phyloP scores from a whole-genome alignment of 2,329 filamentous ascomycete species.

The Colletotrichum caudatum region DNA sequence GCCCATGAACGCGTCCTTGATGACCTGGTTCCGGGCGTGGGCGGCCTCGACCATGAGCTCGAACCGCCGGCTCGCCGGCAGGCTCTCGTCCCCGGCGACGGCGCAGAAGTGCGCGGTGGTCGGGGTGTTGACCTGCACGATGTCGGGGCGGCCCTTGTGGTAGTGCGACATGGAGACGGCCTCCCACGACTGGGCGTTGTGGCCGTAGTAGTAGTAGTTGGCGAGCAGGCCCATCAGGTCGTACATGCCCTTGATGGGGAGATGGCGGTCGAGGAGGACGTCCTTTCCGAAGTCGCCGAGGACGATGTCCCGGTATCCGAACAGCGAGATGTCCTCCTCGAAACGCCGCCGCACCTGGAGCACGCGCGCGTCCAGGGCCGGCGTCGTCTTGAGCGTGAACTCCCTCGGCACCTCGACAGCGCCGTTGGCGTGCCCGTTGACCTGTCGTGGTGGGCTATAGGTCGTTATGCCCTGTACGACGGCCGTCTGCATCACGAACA shows the following conservation, averaged over 20 bases:
- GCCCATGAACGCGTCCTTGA: slow-evolving; percentile 9
- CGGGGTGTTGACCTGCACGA: slow-evolving; percentile 42
- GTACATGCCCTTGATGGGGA: slow-evolving; percentile 41
- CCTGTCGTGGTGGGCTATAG: neutral
- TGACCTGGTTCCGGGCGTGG: slow-evolving; percentile 7
- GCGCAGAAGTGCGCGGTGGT: slow-evolving; percentile 42
- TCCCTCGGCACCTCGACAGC: neutral
- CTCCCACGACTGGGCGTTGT: slow-evolving; percentile 43
- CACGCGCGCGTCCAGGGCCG: slow-evolving; percentile 40
- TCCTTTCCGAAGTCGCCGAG: slow-evolving; percentile 35
- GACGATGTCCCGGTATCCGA: slow-evolving; percentile 33
- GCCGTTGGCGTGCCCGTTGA: neutral
- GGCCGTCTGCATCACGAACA: slow-evolving; percentile 31
- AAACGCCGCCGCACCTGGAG: slow-evolving; percentile 34
- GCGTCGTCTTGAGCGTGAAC: slow-evolving; percentile 4
- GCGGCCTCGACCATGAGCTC: slow-evolving; percentile 10
- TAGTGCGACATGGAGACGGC: slow-evolving; percentile 43
- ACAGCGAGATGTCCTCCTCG: slow-evolving; percentile 17
- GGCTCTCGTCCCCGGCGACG: slow-evolving; percentile 19
- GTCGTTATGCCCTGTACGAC: slow-evolving; percentile 3
- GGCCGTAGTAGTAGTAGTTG: slow-evolving; percentile 43
- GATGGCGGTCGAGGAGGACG: slow-evolving; percentile 15
- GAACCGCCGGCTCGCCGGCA: neutral
- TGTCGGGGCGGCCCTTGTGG: slow-evolving; percentile 44
- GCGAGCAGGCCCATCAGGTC: slow-evolving; percentile 44